Evolutionary conservation across 495 filamentous ascomycete species (phyloP), one percentile per base, ranked within the genome.

Genomic region (Neurospora terricola): DNA sequence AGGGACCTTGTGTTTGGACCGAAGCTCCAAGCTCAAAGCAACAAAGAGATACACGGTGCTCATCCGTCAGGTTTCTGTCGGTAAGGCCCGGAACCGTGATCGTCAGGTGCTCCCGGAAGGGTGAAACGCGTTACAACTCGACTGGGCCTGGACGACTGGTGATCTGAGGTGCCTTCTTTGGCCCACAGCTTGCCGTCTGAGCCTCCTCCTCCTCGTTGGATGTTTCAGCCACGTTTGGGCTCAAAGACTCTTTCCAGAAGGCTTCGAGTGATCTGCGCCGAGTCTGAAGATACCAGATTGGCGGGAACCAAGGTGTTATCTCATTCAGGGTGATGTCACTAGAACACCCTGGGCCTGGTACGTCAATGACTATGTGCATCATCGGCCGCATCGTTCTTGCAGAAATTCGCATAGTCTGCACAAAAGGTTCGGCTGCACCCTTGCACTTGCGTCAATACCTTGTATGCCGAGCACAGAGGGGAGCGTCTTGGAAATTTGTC

Each of bases 381-480:
- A 72, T 69, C 39, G 34, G 70, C 69, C 69, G 30, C 70, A 23
- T 43, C 36, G 21, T 43, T 69, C 72, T 69, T 39, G 74, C 43
- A 66, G 36, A 70, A 48, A 71, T 43, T 39, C 42, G 16, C 48
- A 62, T 71, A 39, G 42, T 66, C 71, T 71, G 70, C 70, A 73
- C 74, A 38, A 73, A 72, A 69, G 38, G 27, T 73, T 37, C 45
- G 18, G 27, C 40, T 75, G n/a, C 39, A 83, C 72, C 79, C 81
- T 77, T 80, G 76, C 75, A 76, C 70, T 48, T 80, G 81, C 77
- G 76, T 82, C 69, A 75, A 76, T 76, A 76, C 79, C 69, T 77
- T 77, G 74, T 69, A 78, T 80, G 77, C 77, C 42, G 75, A 72
- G 74, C 43, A 69, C 0, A 30, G 23, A 62, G 23, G 27, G 23